Conservation (phyloP, 352 stramenopile species). For the Phytophthora crassamura region DNA sequence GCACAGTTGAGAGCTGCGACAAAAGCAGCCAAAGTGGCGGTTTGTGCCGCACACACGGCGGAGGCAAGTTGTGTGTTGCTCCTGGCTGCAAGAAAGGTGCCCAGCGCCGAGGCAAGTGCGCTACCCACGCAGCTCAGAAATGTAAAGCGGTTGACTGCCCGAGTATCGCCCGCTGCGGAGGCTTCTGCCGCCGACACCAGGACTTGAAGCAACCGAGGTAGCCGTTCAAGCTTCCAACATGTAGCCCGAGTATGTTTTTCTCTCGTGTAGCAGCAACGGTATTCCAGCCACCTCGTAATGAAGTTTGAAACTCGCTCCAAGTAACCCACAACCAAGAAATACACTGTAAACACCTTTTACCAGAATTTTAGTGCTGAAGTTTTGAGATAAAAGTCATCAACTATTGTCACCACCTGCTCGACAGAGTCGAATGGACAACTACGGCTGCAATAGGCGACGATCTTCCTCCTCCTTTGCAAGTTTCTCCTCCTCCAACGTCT, state of each 20-base stretch:
- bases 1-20: constrained; percentile 61
- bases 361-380: not conserved
- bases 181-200: constrained; percentile 34
- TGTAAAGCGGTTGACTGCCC: constrained; percentile 72
- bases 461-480: constrained; percentile 81
- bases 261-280: constrained; percentile 4
- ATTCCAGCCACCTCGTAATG: not conserved
- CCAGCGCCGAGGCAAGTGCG: constrained; percentile 85
- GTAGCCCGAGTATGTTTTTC: too few relatives aligned
- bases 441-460: constrained; percentile 71
- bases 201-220: not conserved
- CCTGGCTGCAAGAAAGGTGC: constrained; percentile 88
- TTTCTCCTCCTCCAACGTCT: constrained; percentile 85
- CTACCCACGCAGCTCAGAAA: constrained; percentile 72
- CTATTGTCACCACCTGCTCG: too few relatives aligned
- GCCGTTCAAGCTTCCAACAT: not conserved
- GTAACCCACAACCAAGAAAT: not conserved
- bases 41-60: constrained; percentile 83
- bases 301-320: too few relatives aligned
- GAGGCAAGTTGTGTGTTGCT: constrained; percentile 82
- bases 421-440: constrained; percentile 11
- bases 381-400: too few relatives aligned
- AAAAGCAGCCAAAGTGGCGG: constrained; percentile 76
- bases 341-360: not conserved
- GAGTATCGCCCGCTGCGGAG: constrained; percentile 68